Percentiles rank a stretch among this genome's conserved stretches.
Conservation (phyloP, 148 eudicot species). For the Silene conica region DNA sequence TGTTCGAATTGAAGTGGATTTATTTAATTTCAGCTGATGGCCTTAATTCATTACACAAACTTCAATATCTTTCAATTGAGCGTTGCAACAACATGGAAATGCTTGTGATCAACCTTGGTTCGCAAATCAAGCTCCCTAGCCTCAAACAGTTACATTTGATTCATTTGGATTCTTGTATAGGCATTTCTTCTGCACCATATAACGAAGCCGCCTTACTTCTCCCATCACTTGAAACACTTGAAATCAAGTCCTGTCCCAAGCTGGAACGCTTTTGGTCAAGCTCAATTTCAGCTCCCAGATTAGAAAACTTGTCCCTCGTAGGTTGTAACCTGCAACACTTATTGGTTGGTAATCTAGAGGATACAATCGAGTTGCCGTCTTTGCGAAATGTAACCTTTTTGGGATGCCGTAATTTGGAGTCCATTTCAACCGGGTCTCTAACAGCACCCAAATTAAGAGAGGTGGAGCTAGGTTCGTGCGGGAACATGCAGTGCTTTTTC, state of each 20-base stretch:
- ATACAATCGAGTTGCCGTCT: background rate
- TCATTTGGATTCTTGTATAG: background rate
- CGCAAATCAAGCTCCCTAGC: background rate
- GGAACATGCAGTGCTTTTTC: too few relatives aligned
- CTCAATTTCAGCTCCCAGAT: background rate
- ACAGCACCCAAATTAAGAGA: background rate
- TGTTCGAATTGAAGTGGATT: background rate
- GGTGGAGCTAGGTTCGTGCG: too few relatives aligned
- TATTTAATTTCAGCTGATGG: background rate
- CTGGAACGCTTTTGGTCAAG: background rate
- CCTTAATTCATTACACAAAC: background rate
- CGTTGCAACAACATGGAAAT: background rate
- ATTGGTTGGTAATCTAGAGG: too few relatives aligned
- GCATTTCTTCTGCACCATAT: background rate
- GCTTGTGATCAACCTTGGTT: background rate
- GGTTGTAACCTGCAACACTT: too few relatives aligned
- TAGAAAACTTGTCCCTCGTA: too few relatives aligned
- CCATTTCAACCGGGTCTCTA: background rate
- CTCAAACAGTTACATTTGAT: background rate
- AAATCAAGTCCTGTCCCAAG: too few relatives aligned
- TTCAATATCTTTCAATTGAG: background rate
- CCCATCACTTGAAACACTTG: conserved; percentile 3
- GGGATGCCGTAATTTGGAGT: background rate
- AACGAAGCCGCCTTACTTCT: background rate
- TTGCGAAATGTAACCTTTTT: background rate